Percentiles rank a stretch among this genome's conserved stretches.
Evolutionary conservation across 805 yeast species (phyloP).

Genomic region (Wickerhamiella musiphila): DNA sequence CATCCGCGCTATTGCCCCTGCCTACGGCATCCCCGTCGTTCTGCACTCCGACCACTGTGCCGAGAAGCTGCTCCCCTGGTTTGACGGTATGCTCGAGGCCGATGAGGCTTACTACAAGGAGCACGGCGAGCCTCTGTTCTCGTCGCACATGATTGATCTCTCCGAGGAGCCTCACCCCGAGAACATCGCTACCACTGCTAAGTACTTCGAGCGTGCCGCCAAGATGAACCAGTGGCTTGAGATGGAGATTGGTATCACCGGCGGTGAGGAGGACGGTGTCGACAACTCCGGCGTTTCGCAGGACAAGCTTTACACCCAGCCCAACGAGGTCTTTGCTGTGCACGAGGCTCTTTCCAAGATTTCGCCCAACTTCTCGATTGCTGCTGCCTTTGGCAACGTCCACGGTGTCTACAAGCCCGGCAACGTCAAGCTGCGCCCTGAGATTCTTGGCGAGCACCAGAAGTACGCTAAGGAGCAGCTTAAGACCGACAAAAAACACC

Average conservation of each 20-base stretch:
- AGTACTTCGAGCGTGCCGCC: slow-evolving; percentile 87
- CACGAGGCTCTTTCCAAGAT: slow-evolving; percentile 78
- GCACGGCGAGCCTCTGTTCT: slow-evolving; percentile 91
- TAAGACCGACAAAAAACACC: slow-evolving; percentile 36
- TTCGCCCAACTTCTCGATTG: slow-evolving; percentile 96
- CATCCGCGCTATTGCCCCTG: slow-evolving; percentile 91
- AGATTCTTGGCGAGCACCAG: slow-evolving; percentile 92
- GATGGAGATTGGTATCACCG: slow-evolving; percentile 99
- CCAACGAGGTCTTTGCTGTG: slow-evolving; percentile 87
- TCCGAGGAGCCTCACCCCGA: slow-evolving; percentile 94
- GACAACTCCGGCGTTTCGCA: slow-evolving; percentile 88
- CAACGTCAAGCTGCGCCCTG: slow-evolving; percentile 85
- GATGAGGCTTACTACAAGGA: slow-evolving; percentile 80
- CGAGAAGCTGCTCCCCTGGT: slow-evolving; percentile 93
- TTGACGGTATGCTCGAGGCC: slow-evolving; percentile 93
- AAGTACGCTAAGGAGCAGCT: slow-evolving; percentile 58
- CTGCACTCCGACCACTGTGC: slow-evolving; percentile 99
- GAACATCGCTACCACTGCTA: slow-evolving; percentile 85
- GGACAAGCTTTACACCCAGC: slow-evolving; percentile 78
- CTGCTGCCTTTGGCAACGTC: slow-evolving; percentile 98
- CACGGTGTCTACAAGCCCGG: slow-evolving; percentile 99
- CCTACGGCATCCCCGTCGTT: slow-evolving; percentile 91
- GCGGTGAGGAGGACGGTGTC: slow-evolving; percentile 99
- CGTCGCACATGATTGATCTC: slow-evolving; percentile 96
- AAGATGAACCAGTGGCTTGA: slow-evolving; percentile 95